A percentile compares a stretch with the other conserved stretches of the same genome.
Conservation (phyloP, 768 basidiomycete species). For the Amanita fuliginea region DNA sequence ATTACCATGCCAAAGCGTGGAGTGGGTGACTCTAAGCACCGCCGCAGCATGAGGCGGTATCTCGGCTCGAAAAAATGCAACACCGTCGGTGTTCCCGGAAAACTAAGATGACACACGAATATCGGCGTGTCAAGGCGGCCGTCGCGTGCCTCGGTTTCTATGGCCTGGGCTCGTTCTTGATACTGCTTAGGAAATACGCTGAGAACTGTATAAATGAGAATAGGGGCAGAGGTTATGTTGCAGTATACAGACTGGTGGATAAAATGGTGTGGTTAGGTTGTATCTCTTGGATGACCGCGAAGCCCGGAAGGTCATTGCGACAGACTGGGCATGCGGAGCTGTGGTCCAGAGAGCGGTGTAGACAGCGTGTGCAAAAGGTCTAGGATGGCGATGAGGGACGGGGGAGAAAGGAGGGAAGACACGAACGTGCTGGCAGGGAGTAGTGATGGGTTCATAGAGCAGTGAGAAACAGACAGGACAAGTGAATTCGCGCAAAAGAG, state of each 20-base stretch:
- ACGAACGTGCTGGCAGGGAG: conserved; percentile 90
- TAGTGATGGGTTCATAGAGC: conserved; percentile 79
- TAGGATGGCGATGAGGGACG: conserved; percentile 19
- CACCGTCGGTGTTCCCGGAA: conserved; percentile 83
- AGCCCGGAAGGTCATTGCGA: conserved; percentile 64
- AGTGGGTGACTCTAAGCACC: conserved; percentile 69
- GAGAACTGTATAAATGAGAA: conserved; percentile 35
- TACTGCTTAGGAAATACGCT: conserved; percentile 58
- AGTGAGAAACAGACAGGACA: conserved; percentile 90
- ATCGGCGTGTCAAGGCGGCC: conserved; percentile 80
- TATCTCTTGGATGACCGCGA: conserved; percentile 72
- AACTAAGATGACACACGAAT: conserved; percentile 82
- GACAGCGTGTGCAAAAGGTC: conserved; percentile 88
- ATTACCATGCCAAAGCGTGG: conserved; percentile 95
- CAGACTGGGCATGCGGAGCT: conserved; percentile 76
- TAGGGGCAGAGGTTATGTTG: not conserved
- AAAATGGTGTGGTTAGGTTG: conserved; percentile 61
- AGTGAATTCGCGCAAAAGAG: conserved; percentile 56
- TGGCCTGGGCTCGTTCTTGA: conserved; percentile 45
- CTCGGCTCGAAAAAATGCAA: conserved; percentile 92
- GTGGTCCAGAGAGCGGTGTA: conserved; percentile 88
- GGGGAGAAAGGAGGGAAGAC: not conserved
- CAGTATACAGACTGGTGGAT: conserved; percentile 47
- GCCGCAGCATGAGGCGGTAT: conserved; percentile 92
- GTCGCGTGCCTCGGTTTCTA: conserved; percentile 69